Base-by-base conservation (phyloP, 2,329 filamentous ascomycete genomes). In the Cladosporium oxysporum region DNA sequence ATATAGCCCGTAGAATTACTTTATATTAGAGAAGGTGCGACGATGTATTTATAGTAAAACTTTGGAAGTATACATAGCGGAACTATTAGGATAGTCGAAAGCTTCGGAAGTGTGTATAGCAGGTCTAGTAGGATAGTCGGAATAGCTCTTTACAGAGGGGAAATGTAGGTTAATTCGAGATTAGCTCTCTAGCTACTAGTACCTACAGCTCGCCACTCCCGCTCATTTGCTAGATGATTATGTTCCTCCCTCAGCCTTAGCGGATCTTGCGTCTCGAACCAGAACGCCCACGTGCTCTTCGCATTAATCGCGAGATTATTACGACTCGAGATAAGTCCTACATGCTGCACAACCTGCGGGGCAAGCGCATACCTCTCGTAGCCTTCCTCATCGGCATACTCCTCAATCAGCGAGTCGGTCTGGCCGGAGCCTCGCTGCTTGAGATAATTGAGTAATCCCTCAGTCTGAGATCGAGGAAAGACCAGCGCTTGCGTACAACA, bases 401-500 rank as follows among this genome's bases (percentile, higher is more conserved):
- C 64, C 37, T 70, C 66, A n/a, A 70, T 66, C 53, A 71, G 41
- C 8, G 62, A 62, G 62, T 71, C 69, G 12, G 66, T 70, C 62
- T 71, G 71, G 1, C 71, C 71, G 5, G 65, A 62, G 5, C 65
- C 68, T 21, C 65, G 53, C 23, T 66, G 66, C 28, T 50, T 59
- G 44, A 72, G 44, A 47, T 64, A 68, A 12, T 66, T 41, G 8
- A 66, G 57, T 4, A 72, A 33, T 4, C 33, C 26, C 50, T 64
- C 64, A 31, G 57, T 60, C 29, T 68, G 58, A 57, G 55, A 28
- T 64, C 68, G 53, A 3, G 76, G 74, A 52, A 76, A 77, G 12
- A 78, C 67, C 16, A 77, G 63, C 1, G 70, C 76, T 68, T 78
- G 76, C 1, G 76, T 73, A 57, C 76, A 78, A 65, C 75, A 78